phyloP scores from a whole-genome alignment of 805 yeast genomes.

The Hanseniaspora thailandica region DNA sequence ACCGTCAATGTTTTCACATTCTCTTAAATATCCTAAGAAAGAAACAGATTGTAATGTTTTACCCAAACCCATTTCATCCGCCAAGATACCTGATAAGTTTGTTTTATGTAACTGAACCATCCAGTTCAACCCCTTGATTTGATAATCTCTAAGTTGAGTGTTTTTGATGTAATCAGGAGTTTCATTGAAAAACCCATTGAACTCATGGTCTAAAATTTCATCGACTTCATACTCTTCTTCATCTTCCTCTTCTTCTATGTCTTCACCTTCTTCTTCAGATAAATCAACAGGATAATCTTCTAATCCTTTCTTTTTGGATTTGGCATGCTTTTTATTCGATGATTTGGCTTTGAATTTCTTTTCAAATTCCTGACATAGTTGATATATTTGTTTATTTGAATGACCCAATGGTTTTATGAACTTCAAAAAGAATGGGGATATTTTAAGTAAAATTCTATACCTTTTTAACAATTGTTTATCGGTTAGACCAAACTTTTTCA shows the following conservation, averaged over 20 bases:
- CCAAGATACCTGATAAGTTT: slow-evolving; percentile 79
- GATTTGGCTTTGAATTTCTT: background rate
- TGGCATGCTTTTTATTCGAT: background rate
- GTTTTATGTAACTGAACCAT: slow-evolving; percentile 78
- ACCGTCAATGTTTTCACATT: slow-evolving; percentile 66
- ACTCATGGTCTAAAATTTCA: slow-evolving; percentile 50
- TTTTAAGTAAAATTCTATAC: slow-evolving; percentile 16
- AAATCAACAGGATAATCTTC: background rate
- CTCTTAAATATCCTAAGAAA: slow-evolving; percentile 77
- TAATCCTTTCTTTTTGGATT: background rate
- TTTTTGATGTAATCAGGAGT: slow-evolving; percentile 62
- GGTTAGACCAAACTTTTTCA: slow-evolving; percentile 15
- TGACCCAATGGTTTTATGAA: slow-evolving; percentile 13
- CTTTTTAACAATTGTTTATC: slow-evolving; percentile 12
- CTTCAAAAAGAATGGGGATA: slow-evolving; percentile 5
- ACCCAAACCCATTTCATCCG: slow-evolving; percentile 98
- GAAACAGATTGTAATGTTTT: slow-evolving; percentile 91
- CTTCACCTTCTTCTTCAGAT: slow-evolving; percentile 25
- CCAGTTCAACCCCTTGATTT: slow-evolving; percentile 93
- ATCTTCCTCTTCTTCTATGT: slow-evolving; percentile 71
- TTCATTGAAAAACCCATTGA: slow-evolving; percentile 57
- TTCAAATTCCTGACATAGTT: slow-evolving; percentile 2
- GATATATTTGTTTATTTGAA: slow-evolving; percentile 12
- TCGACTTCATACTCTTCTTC: slow-evolving; percentile 69
- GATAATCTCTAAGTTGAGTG: slow-evolving; percentile 81